Evolutionary conservation across 805 yeast genomes (phyloP).

Genomic region (Wickerhamomyces silvicola): DNA sequence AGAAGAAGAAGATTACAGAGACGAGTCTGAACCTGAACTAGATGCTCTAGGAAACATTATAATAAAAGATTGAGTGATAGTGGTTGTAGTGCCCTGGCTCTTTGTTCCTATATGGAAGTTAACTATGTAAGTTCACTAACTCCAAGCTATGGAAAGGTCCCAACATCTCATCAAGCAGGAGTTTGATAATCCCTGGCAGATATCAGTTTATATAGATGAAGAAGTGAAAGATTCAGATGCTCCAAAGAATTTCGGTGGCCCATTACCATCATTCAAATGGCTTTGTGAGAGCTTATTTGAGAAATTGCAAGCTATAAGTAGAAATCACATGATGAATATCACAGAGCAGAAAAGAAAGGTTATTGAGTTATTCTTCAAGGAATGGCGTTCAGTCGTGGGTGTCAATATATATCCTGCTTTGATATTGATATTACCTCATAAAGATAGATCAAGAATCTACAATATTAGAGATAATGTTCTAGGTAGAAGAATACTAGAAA

Average conservation of each 20-base stretch:
- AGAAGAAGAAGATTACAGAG: constrained; percentile 18
- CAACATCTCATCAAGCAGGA: constrained; percentile 1
- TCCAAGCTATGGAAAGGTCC: not conserved
- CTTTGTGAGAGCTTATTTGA: constrained; percentile 27
- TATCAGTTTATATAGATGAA: not conserved
- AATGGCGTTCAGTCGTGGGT: constrained; percentile 53
- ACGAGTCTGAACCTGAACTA: constrained; percentile 1
- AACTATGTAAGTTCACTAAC: too few relatives aligned
- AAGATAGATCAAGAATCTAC: constrained; percentile 53
- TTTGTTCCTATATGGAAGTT: too few relatives aligned
- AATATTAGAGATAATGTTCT: constrained; percentile 58
- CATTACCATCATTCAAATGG: constrained; percentile 33
- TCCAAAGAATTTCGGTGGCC: constrained; percentile 19
- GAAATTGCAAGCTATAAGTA: constrained; percentile 21
- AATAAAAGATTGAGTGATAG: too few relatives aligned
- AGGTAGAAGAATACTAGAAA: constrained; percentile 42
- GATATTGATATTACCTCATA: constrained; percentile 52
- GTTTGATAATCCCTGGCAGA: not conserved
- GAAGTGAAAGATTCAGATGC: constrained; percentile 2
- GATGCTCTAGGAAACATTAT: constrained; percentile 20
- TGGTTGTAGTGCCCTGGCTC: too few relatives aligned
- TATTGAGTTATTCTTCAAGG: constrained; percentile 34
- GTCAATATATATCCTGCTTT: constrained; percentile 63
- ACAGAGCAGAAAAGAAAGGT: constrained; percentile 19
- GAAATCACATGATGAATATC: constrained; percentile 7